phyloP scores from a whole-genome alignment of 2,329 filamentous ascomycete genomes.

The Trichoderma koningii region DNA sequence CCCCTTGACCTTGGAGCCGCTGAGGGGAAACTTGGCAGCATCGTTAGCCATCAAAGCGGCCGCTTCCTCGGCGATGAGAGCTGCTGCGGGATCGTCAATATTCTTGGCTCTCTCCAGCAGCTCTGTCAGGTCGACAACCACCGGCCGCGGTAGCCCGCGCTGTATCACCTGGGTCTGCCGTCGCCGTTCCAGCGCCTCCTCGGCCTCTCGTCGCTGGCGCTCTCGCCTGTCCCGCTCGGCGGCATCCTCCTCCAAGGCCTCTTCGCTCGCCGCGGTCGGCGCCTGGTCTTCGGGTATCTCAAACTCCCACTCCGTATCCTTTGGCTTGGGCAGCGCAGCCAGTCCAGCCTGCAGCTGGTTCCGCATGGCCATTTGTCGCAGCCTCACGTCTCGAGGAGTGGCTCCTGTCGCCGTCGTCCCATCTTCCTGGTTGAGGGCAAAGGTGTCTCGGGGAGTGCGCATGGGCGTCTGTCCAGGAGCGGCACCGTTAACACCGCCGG shows the following conservation, averaged over 20 bases:
- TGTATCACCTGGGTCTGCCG: slow-evolving; percentile 92
- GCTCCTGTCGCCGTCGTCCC: slow-evolving; percentile 68
- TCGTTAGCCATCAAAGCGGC: slow-evolving; percentile 81
- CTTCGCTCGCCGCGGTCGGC: slow-evolving; percentile 53
- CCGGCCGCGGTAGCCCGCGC: slow-evolving; percentile 75
- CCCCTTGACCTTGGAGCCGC: slow-evolving; percentile 65
- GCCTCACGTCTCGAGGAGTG: slow-evolving; percentile 74
- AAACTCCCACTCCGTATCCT: slow-evolving; percentile 91
- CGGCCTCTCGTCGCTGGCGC: slow-evolving; percentile 69
- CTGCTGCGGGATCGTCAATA: slow-evolving; percentile 64
- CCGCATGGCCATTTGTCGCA: slow-evolving; percentile 69
- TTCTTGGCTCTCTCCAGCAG: slow-evolving; percentile 65
- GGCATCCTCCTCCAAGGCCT: slow-evolving; percentile 58
- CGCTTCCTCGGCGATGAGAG: slow-evolving; percentile 73
- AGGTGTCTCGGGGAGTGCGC: slow-evolving; percentile 83
- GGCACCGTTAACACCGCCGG: slow-evolving; percentile 60
- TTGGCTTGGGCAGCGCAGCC: slow-evolving; percentile 85
- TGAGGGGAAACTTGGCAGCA: slow-evolving; percentile 71
- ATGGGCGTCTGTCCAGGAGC: slow-evolving; percentile 79
- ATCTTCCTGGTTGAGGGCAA: slow-evolving; percentile 76
- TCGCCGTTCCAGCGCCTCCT: slow-evolving; percentile 75
- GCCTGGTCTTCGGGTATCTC: slow-evolving; percentile 82
- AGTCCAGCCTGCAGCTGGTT: slow-evolving; percentile 71
- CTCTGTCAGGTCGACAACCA: slow-evolving; percentile 67
- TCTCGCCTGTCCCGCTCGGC: slow-evolving; percentile 81